These are phyloP conservation scores for Dalechampia spathulata DNA, from an alignment of 441 rosid species.

Conservation along the genomic window DNA sequence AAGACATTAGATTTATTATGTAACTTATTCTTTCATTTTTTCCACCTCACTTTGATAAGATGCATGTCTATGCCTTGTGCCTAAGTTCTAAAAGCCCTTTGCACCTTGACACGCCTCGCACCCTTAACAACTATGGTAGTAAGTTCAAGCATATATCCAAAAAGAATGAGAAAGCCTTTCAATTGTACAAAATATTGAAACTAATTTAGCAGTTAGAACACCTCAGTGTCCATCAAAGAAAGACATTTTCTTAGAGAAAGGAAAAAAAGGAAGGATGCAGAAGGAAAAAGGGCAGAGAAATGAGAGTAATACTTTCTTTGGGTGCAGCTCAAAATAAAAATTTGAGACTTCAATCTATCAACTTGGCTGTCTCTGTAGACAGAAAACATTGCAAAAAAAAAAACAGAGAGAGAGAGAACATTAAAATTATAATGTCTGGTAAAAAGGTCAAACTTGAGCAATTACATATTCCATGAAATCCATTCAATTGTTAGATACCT, in stretches of 20 bases:
- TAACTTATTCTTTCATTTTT: too few relatives aligned
- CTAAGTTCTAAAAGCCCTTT: too few relatives aligned
- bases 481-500: conserved; percentile 38
- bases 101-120: too few relatives aligned
- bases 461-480: conserved; percentile 11
- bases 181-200: background rate
- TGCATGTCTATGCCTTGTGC: too few relatives aligned
- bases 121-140: too few relatives aligned
- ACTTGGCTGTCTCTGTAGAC: conserved; percentile 67
- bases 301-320: conserved; percentile 57
- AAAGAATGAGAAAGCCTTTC: background rate
- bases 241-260: background rate
- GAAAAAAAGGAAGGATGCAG: background rate
- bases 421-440: background rate
- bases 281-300: background rate
- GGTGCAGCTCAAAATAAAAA: conserved; percentile 69
- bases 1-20: too few relatives aligned
- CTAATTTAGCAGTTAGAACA: background rate
- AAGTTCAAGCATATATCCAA: background rate
- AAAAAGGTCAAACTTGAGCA: background rate
- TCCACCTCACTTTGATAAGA: too few relatives aligned
- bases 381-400: conserved; percentile 8
- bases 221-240: background rate
- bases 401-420: too few relatives aligned
- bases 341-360: conserved; percentile 63